A percentile compares a stretch with the other conserved stretches of the same genome.
These are phyloP conservation scores for Gossypium rotundifolium DNA, from an alignment of 345 rosid genomes.

Conservation along the genomic window DNA sequence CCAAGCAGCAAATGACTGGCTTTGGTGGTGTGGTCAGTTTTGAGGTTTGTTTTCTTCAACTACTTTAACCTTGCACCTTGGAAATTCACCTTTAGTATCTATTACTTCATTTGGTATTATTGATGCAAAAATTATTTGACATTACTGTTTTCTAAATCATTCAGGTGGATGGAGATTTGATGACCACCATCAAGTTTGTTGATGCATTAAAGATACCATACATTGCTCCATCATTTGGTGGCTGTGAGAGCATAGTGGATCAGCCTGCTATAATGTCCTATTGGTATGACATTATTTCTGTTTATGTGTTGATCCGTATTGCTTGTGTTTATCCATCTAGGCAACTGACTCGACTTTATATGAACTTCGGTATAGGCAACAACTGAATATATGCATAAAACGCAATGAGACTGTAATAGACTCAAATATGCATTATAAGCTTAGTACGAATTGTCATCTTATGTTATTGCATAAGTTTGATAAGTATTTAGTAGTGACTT, in stretches of 20 bases:
- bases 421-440: neutral
- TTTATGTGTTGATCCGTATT: constrained; percentile 3
- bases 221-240: constrained; percentile 98
- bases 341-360: neutral
- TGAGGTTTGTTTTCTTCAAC: constrained; percentile 49
- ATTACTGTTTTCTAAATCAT: constrained; percentile 2
- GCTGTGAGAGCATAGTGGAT: constrained; percentile 98
- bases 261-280: constrained; percentile 99
- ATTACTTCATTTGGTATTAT: neutral
- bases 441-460: neutral
- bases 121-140: neutral
- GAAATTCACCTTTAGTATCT: neutral
- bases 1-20: constrained; percentile 95
- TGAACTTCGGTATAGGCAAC: neutral
- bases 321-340: neutral
- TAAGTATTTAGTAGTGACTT: neutral
- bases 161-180: constrained; percentile 83
- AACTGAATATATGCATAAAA: neutral
- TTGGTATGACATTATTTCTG: constrained; percentile 44
- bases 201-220: constrained; percentile 92
- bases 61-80: neutral
- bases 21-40: constrained; percentile 99
- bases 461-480: neutral
- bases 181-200: constrained; percentile 63
- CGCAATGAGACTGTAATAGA: neutral